Conservation (phyloP, 2,329 filamentous ascomycete genomes). For the Colletotrichum brevisporum region DNA sequence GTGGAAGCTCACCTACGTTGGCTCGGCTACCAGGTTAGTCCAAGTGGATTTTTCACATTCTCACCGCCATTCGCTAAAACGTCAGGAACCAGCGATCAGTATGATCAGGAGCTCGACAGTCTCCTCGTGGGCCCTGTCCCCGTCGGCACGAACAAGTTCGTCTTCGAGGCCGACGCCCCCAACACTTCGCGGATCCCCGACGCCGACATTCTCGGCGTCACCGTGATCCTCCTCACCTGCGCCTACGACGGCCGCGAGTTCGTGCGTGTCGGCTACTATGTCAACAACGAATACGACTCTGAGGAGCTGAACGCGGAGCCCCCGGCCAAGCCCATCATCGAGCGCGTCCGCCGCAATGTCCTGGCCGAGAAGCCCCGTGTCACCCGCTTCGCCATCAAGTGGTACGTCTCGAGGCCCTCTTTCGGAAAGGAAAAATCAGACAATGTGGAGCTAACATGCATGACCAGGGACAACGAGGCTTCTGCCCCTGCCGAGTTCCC, state of each 20-base stretch:
- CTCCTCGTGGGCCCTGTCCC: constrained; percentile 98
- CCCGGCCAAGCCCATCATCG: constrained; percentile 91
- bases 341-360: constrained; percentile 92
- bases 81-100: constrained; percentile 80
- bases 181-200: constrained; percentile 92
- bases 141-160: constrained; percentile 97
- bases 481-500: constrained; percentile 96
- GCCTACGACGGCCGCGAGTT: constrained; percentile 98
- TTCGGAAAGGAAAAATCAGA: neutral
- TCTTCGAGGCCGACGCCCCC: constrained; percentile 95
- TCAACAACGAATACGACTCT: constrained; percentile 98
- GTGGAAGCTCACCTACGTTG: constrained; percentile 99
- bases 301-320: constrained; percentile 91
- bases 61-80: constrained; percentile 36
- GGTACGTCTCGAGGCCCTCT: constrained; percentile 69
- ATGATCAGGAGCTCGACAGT: constrained; percentile 98
- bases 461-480: constrained; percentile 91
- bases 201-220: constrained; percentile 96
- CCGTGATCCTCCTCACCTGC: constrained; percentile 95
- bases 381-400: constrained; percentile 98
- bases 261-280: constrained; percentile 98
- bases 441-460: constrained; percentile 29
- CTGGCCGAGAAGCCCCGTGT: constrained; percentile 97
- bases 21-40: constrained; percentile 94
- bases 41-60: constrained; percentile 43